Conservation (phyloP, 805 yeast species). For the Lachancea quebecensis region DNA sequence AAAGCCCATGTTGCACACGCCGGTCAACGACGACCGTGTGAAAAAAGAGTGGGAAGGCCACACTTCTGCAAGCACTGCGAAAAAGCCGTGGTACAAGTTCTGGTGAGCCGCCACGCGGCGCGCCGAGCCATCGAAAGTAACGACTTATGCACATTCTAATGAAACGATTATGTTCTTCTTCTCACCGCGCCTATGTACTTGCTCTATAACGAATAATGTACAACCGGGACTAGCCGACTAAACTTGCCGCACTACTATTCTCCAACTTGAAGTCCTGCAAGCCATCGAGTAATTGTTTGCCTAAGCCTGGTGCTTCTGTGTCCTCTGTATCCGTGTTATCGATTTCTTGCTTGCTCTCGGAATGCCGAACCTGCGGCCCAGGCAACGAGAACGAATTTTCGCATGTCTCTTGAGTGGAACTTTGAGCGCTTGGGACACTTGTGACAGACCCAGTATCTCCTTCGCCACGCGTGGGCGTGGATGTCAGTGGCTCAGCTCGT, state of each 20-base stretch:
- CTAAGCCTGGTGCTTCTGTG: conserved; percentile 9
- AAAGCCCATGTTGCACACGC: conserved; percentile 32
- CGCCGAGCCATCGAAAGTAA: too few species aligned
- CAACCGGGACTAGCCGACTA: neutral
- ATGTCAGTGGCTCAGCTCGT: neutral
- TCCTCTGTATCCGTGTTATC: conserved; percentile 5
- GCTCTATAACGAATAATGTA: neutral
- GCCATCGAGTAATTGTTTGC: conserved; percentile 10
- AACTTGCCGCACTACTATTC: neutral
- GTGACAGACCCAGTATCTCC: neutral
- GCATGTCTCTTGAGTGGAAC: conserved; percentile 6
- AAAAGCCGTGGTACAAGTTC: conserved; percentile 27
- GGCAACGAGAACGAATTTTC: conserved; percentile 52
- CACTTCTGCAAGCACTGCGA: conserved; percentile 5
- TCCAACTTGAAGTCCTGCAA: conserved; percentile 1
- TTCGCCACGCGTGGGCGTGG: conserved; percentile 2
- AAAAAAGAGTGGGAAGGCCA: conserved; percentile 20
- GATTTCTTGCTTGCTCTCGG: neutral
- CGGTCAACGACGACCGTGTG: conserved; percentile 19
- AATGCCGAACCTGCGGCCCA: conserved; percentile 18
- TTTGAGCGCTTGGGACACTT: neutral
- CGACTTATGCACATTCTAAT: neutral
- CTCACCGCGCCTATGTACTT: neutral
- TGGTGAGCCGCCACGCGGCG: conserved; percentile 17
- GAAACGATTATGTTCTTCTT: neutral